Percentiles rank a stretch among this genome's conserved stretches.
Evolutionary conservation across 2,329 filamentous ascomycete species (phyloP).

Genomic region (Nemania sp.): DNA sequence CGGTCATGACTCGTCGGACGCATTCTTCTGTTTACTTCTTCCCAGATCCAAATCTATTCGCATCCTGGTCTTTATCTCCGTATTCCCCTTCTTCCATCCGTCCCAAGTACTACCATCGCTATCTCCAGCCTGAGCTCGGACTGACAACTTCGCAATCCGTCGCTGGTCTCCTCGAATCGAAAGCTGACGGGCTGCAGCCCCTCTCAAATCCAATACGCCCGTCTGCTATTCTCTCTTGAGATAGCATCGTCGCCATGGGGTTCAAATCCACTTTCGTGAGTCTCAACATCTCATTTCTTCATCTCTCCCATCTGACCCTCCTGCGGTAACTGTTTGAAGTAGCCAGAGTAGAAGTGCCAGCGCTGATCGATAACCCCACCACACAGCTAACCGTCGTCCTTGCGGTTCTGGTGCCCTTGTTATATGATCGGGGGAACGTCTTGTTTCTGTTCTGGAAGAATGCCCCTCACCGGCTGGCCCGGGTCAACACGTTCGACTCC

Average conservation of each 20-base stretch:
- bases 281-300: neutral
- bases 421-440: slow-evolving; percentile 20
- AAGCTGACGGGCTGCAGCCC: too few relatives aligned
- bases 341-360: too few relatives aligned
- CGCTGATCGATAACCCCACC: slow-evolving; percentile 1
- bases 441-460: slow-evolving; percentile 35
- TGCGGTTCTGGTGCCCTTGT: slow-evolving; percentile 19
- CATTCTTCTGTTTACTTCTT: too few relatives aligned
- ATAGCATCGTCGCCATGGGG: slow-evolving; percentile 9
- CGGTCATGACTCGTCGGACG: too few relatives aligned
- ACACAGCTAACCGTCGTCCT: slow-evolving; percentile 9
- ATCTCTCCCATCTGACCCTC: neutral
- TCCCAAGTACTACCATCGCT: too few relatives aligned
- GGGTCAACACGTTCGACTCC: slow-evolving; percentile 36
- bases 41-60: too few relatives aligned
- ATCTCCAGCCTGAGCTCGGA: too few relatives aligned
- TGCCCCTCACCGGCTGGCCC: slow-evolving; percentile 37
- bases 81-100: too few relatives aligned
- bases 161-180: too few relatives aligned
- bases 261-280: slow-evolving; percentile 13
- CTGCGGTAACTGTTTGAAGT: neutral
- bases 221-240: neutral
- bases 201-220: too few relatives aligned
- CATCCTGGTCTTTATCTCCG: too few relatives aligned
- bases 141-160: too few relatives aligned